Conservation (phyloP, 139 green algal genomes). For the Chlorella sp. region DNA sequence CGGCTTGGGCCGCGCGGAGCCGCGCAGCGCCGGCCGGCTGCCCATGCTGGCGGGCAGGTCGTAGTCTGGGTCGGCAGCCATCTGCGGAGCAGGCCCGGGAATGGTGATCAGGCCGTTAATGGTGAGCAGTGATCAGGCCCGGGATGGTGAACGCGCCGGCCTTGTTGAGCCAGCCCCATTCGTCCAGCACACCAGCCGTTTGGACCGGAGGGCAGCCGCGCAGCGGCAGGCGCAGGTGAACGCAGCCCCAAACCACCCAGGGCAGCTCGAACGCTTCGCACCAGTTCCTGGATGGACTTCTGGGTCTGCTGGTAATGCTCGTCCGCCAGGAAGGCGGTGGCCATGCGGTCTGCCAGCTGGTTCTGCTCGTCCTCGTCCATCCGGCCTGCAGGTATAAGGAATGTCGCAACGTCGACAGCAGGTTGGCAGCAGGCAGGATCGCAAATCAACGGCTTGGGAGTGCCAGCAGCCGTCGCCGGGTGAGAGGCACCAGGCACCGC, state of each 20-base stretch:
- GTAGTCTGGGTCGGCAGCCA: conserved; percentile 6
- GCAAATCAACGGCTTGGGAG: background rate
- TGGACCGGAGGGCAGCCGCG: background rate
- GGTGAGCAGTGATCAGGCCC: background rate
- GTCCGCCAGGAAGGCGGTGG: background rate
- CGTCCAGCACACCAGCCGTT: background rate
- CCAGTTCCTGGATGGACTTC: background rate
- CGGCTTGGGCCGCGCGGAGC: background rate
- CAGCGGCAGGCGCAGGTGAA: background rate
- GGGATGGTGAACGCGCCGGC: background rate
- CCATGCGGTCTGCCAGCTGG: background rate
- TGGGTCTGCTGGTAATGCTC: background rate
- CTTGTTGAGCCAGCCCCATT: background rate
- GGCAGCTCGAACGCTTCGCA: background rate
- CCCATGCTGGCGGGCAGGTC: conserved; percentile 4
- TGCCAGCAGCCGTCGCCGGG: background rate
- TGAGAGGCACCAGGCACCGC: too few relatives aligned
- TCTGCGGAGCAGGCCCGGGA: background rate
- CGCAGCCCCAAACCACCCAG: background rate
- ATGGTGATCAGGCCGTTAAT: background rate
- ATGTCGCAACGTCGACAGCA: background rate
- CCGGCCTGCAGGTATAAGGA: background rate
- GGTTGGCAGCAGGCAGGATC: background rate
- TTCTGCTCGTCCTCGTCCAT: conserved; percentile 27
- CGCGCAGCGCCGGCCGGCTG: background rate